A percentile compares a stretch with the other conserved stretches of the same genome.
Evolutionary conservation across 2,329 filamentous ascomycete species (phyloP).

Genomic region (Tolypocladium nubicola): DNA sequence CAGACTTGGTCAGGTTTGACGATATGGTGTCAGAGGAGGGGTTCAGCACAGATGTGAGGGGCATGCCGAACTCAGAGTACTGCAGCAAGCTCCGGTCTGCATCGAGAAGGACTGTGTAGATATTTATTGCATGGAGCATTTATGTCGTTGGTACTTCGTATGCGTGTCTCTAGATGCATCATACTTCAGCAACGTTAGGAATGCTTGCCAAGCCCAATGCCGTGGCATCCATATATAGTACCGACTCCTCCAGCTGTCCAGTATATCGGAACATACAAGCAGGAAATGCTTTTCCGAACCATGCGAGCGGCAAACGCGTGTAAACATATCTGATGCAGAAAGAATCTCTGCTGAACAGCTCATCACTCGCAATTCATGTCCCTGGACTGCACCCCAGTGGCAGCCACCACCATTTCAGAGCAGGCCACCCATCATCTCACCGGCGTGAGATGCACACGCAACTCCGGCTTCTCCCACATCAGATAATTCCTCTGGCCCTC

Average conservation of each 20-base stretch:
- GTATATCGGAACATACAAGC: no score
- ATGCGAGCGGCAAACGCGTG: no score
- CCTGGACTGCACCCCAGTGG: no score
- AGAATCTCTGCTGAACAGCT: no score
- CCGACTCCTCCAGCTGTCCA: no score
- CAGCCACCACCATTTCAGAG: no score
- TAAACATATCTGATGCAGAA: no score
- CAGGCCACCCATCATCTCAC: no score
- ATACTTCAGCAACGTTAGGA: background rate
- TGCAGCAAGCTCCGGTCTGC: background rate
- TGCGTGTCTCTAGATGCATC: background rate
- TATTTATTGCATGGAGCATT: background rate
- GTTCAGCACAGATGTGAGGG: background rate
- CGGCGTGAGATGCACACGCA: background rate
- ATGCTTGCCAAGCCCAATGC: no score
- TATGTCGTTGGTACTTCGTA: background rate
- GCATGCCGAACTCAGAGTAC: background rate
- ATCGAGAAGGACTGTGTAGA: background rate
- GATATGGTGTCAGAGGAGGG: background rate
- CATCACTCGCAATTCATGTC: no score
- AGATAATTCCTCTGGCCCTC: background rate
- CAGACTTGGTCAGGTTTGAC: background rate
- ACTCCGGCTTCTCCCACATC: conserved; percentile 4
- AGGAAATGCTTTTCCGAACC: no score
- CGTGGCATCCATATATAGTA: no score